phyloP scores from a whole-genome alignment of 148 eudicot genomes.

The Diospyros lotus region DNA sequence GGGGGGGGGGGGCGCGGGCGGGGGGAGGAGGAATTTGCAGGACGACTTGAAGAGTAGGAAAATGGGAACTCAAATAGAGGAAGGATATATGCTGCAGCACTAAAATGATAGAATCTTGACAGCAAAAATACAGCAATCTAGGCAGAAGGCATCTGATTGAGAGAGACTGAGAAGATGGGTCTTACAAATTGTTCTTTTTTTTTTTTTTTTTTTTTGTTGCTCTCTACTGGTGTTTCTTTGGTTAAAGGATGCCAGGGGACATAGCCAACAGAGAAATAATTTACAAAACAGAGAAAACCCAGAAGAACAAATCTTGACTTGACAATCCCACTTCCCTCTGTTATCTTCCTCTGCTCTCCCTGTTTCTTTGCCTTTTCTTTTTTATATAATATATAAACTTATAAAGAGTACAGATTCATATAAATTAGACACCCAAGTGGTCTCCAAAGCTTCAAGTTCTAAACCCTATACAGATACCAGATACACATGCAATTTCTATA shows the following conservation, averaged over 20 bases:
- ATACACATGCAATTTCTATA: constrained; percentile 28
- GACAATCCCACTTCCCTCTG: constrained; percentile 19
- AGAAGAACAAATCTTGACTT: constrained; percentile 50
- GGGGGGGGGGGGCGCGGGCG: background rate
- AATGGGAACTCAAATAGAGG: constrained; percentile 36
- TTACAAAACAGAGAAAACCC: constrained; percentile 32
- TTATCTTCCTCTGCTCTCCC: constrained; percentile 9
- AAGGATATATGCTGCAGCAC: constrained; percentile 29
- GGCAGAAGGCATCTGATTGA: constrained; percentile 22
- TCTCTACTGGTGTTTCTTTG: no score
- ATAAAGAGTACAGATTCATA: constrained; percentile 27
- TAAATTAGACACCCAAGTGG: constrained; percentile 22
- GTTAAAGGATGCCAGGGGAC: constrained; percentile 45
- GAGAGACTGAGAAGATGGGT: constrained; percentile 25
- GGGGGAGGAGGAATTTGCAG: constrained; percentile 26
- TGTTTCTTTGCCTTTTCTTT: constrained; percentile 16
- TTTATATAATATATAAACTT: constrained; percentile 5
- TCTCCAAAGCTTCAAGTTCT: constrained; percentile 45
- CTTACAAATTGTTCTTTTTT: background rate
- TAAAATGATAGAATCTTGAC: constrained; percentile 44
- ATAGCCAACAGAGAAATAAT: constrained; percentile 51
- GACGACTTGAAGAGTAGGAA: constrained; percentile 37
- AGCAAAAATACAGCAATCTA: constrained; percentile 20
- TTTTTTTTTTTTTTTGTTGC: no score
- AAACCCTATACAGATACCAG: constrained; percentile 28